Evolutionary conservation across 176 grass and related monocot species (phyloP).

Genomic region (Aegilops bicornis): DNA sequence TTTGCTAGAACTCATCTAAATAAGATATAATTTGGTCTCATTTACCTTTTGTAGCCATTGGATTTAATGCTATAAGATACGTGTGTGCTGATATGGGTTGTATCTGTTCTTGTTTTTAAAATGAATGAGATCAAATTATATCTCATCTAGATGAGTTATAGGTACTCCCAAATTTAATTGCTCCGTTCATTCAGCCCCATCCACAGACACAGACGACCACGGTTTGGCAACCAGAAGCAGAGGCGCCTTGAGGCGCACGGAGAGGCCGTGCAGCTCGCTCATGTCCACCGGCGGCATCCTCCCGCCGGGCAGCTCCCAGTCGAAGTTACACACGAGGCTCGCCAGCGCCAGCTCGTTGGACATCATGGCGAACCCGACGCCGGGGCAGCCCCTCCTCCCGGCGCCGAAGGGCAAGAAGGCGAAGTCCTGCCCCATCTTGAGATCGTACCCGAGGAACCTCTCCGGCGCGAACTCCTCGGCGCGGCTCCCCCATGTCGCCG

Average conservation of each 20-base stretch:
- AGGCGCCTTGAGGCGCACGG: background rate
- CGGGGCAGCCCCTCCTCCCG: constrained; percentile 3
- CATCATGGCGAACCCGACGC: background rate
- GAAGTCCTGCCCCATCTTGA: background rate
- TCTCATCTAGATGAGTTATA: too few relatives aligned
- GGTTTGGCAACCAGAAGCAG: background rate
- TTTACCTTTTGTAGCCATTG: too few relatives aligned
- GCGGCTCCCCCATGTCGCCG: background rate
- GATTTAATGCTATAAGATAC: too few relatives aligned
- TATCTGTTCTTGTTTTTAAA: too few relatives aligned
- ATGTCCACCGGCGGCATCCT: constrained; percentile 1
- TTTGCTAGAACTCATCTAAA: too few relatives aligned
- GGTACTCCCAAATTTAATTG: too few relatives aligned
- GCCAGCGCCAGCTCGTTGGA: constrained; percentile 29
- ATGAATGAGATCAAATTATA: too few relatives aligned
- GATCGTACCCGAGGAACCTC: background rate
- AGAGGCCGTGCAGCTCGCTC: constrained; percentile 28
- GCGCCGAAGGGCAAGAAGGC: background rate
- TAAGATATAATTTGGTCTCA: too few relatives aligned
- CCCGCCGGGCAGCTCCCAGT: constrained; percentile 32
- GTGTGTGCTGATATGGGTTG: too few relatives aligned
- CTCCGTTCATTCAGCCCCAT: too few relatives aligned
- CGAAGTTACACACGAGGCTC: constrained; percentile 17
- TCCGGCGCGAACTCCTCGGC: background rate
- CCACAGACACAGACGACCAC: background rate